Evolutionary conservation across 495 filamentous ascomycete species (phyloP).

Genomic region (Talaromyces nanjingensis): DNA sequence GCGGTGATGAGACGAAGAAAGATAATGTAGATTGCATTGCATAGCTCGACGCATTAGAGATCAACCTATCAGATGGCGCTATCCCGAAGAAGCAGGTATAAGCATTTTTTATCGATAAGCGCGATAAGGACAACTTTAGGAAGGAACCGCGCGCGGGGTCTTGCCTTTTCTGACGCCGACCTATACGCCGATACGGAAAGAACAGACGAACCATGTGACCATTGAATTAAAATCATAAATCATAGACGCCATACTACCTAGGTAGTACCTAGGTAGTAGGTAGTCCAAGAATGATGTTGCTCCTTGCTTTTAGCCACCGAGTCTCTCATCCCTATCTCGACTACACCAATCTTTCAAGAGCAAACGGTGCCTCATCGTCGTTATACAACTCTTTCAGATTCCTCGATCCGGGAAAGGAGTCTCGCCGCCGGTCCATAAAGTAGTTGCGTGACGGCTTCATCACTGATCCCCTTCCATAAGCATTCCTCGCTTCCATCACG

Average conservation of each 20-base stretch:
- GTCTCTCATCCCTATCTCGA: neutral
- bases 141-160: neutral
- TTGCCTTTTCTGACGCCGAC: neutral
- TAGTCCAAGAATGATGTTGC: neutral
- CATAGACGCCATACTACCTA: neutral
- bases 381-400: neutral
- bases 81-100: neutral
- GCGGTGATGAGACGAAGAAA: too few relatives aligned
- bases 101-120: neutral
- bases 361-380: neutral
- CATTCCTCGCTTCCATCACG: neutral
- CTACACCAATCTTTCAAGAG: neutral
- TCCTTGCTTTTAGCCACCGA: neutral
- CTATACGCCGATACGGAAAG: neutral
- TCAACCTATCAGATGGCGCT: neutral
- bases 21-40: too few relatives aligned
- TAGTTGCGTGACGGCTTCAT: neutral
- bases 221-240: neutral
- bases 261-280: too few relatives aligned
- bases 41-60: too few relatives aligned
- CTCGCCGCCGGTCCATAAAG: neutral
- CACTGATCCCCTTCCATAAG: neutral
- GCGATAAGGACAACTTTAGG: neutral
- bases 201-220: neutral
- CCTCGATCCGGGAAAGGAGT: neutral